Base-by-base conservation (phyloP, 164 flowering plant species). In the Tetracentron sinense region DNA sequence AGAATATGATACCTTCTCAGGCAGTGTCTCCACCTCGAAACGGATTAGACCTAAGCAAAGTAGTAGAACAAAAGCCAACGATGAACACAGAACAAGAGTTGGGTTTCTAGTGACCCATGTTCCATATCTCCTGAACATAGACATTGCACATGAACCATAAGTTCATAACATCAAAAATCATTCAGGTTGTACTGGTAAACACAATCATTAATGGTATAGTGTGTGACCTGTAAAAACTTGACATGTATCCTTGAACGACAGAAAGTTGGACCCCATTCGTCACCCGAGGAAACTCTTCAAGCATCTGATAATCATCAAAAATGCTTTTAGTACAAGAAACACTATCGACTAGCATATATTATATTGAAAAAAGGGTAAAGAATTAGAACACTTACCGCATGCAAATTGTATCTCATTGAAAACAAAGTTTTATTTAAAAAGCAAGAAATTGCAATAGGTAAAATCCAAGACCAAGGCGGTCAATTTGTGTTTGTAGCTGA, bases 1-100 rank as follows among this genome's bases (percentile, higher is more conserved):
- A 10, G 23, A 54, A 38, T 17, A 48, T 42, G 6, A 35, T 78
- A 95, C 99, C 97, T 95, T 95, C 69, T 90, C 97, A 62, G 99
- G 99, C 42, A 83, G 81, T 70, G 99, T 86, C 79, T 95, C 99
- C 68, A 95, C 99, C 78, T 90, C 71, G 70, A 92, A 87, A 56
- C 87, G 92, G 38, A 92, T 73, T 29, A 95, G 83, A 72, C 99
- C 97, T 55, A 90, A 59, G 76, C 97, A 92, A 33, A 95, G 90
- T 54, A 88, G 69, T 64, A 88, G 82, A 79, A 89, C 85, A 58
- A 83, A 58, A 35, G 76, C 82, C 73, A 95, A 51, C 1, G 99
- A 95, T 42, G 85, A 80, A 68, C 81, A 81, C 58, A 95, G 69
- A 4, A 88, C 86, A 46, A 87, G 80, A 44, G 77, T 75, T 19